Conservation (phyloP, 2,329 filamentous ascomycete species). For the Pseudogymnoascus sp. region DNA sequence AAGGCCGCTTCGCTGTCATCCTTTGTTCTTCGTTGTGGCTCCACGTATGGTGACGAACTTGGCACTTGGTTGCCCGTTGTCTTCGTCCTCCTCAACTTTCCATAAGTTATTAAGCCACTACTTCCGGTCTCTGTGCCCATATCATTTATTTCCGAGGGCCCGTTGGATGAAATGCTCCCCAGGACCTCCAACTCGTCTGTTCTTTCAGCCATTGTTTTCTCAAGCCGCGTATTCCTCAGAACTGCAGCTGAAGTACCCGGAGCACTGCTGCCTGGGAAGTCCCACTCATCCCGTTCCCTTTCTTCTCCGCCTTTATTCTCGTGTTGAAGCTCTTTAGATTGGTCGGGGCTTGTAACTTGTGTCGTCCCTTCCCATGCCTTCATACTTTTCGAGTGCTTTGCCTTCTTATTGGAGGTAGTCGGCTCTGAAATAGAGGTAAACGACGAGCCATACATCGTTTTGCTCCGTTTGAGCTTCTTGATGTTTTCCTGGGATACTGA, state of each 20-base stretch:
- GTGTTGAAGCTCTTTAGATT: not conserved
- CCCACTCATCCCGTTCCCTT: constrained; percentile 9
- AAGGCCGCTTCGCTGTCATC: not conserved
- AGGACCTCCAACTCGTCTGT: not conserved
- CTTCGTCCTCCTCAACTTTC: constrained; percentile 4
- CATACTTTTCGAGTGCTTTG: constrained; percentile 9
- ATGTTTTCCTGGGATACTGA: not conserved
- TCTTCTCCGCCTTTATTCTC: not conserved
- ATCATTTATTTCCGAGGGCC: not conserved
- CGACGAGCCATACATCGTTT: constrained; percentile 5
- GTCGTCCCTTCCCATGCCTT: constrained; percentile 6
- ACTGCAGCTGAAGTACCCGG: not conserved
- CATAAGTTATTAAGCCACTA: constrained; percentile 5
- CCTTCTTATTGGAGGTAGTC: not conserved
- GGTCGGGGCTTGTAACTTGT: constrained; percentile 1
- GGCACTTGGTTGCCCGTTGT: constrained; percentile 3
- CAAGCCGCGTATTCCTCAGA: not conserved
- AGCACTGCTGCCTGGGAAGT: constrained; percentile 12
- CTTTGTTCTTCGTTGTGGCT: not conserved
- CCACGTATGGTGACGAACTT: not conserved
- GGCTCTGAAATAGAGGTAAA: constrained; percentile 7
- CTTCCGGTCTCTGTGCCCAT: not conserved
- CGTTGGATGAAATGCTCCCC: not conserved
- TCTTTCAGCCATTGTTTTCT: not conserved
- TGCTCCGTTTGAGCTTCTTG: constrained; percentile 6